phyloP scores from a whole-genome alignment of 108 stramenopile genomes.

The Pseudonitzschia delicatissima region DNA sequence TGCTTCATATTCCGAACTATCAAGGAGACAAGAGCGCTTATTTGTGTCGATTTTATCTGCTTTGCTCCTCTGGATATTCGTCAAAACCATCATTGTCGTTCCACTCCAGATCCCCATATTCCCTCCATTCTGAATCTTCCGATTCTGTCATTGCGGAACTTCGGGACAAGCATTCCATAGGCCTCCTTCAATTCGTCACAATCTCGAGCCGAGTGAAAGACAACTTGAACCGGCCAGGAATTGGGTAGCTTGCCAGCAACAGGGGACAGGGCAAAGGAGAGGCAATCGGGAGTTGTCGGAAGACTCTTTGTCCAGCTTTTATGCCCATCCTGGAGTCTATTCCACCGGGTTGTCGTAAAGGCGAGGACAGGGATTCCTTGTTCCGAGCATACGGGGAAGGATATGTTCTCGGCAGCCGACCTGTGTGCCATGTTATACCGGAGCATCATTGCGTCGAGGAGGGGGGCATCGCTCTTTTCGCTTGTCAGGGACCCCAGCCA shows the following conservation, averaged over 20 bases:
- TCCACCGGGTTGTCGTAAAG: conserved; percentile 45
- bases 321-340: conserved; percentile 22
- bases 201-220: conserved; percentile 38
- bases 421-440: conserved; percentile 34
- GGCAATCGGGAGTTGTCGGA: conserved; percentile 29
- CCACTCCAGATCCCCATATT: conserved; percentile 26
- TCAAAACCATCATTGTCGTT: conserved; percentile 28
- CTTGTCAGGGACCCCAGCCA: conserved; percentile 1
- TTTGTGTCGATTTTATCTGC: too few relatives aligned
- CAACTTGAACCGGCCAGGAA: conserved; percentile 24
- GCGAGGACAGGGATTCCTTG: conserved; percentile 32
- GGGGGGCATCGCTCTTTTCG: neutral
- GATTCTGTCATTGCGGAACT: neutral
- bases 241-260: neutral
- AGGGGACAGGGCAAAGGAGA: conserved; percentile 30
- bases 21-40: too few relatives aligned
- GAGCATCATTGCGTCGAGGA: conserved; percentile 29
- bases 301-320: neutral
- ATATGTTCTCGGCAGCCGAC: conserved; percentile 26
- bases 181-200: conserved; percentile 32
- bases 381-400: conserved; percentile 19
- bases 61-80: conserved; percentile 36
- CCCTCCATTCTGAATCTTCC: too few relatives aligned
- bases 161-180: conserved; percentile 7
- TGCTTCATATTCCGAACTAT: too few relatives aligned